Percentiles rank a stretch among this genome's conserved stretches.
Evolutionary conservation across 352 stramenopile genomes (phyloP).

Genomic region (Globisporangium viniferum): DNA sequence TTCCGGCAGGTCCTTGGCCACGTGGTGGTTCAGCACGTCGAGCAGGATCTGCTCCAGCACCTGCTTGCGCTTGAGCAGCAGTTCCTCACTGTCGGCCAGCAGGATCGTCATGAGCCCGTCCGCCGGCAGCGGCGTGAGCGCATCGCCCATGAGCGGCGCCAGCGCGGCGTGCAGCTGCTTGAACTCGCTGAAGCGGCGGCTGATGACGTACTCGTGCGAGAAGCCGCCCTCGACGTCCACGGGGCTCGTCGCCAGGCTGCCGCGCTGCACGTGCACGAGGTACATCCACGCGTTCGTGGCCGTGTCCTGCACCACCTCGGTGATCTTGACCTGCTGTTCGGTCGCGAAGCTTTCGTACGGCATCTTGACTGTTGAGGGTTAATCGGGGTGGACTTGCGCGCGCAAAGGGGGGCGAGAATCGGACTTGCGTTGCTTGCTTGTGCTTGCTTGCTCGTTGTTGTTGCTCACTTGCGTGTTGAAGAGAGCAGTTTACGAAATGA

Average conservation of each 20-base stretch:
- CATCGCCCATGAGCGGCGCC: constrained; percentile 51
- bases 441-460: not conserved
- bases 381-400: not conserved
- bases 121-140: constrained; percentile 55
- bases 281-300: constrained; percentile 69
- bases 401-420: not conserved
- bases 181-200: constrained; percentile 71
- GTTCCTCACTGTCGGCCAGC: constrained; percentile 63
- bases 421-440: not conserved
- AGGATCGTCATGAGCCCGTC: constrained; percentile 75
- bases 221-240: constrained; percentile 34
- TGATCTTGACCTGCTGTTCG: constrained; percentile 61
- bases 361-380: constrained; percentile 27
- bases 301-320: constrained; percentile 63
- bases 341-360: constrained; percentile 78
- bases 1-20: constrained; percentile 62
- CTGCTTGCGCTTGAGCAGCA: constrained; percentile 60
- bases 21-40: constrained; percentile 53
- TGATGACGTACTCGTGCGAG: constrained; percentile 63
- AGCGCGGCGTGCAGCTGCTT: constrained; percentile 66
- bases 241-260: constrained; percentile 23
- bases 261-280: constrained; percentile 60
- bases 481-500: constrained; percentile 25
- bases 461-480: constrained; percentile 6
- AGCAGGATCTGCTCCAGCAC: constrained; percentile 51